Evolutionary conservation across 176 grass and related monocot species (phyloP).

Genomic region (Eleusine coracana): DNA sequence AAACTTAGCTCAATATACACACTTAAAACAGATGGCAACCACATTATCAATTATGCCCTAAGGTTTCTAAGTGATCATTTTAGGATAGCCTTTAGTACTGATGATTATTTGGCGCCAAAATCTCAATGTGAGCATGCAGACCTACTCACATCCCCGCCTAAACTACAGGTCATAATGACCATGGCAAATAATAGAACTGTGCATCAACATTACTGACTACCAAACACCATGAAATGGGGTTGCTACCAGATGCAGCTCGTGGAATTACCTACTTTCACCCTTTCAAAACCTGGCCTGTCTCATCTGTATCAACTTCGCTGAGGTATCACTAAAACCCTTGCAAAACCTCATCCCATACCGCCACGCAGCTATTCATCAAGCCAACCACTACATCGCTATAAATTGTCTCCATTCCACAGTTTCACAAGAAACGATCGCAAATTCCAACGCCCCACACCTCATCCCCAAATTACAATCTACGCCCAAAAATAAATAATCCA

Average conservation of each 20-base stretch:
- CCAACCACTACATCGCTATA: too few species aligned
- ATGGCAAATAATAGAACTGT: slow-evolving; percentile 4
- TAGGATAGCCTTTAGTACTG: neutral
- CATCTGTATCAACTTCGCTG: too few species aligned
- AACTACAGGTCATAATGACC: neutral
- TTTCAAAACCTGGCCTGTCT: too few species aligned
- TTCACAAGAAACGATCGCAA: too few species aligned
- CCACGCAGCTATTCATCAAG: too few species aligned
- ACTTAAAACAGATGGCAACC: neutral
- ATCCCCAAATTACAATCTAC: too few species aligned
- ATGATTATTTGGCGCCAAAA: neutral
- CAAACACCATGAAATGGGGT: neutral
- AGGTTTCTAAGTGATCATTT: too few species aligned
- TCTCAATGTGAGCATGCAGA: slow-evolving; percentile 11
- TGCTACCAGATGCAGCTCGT: neutral
- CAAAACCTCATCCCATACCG: neutral
- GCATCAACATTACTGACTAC: neutral
- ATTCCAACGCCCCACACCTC: too few species aligned
- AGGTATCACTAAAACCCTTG: slow-evolving; percentile 17
- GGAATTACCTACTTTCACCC: neutral
- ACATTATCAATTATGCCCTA: neutral
- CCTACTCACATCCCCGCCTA: neutral
- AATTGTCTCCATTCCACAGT: too few species aligned
- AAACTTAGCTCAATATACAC: neutral
- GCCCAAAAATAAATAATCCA: too few species aligned